Evolutionary conservation across 2,329 filamentous ascomycete species (phyloP).

Genomic region (Epichloe coenophiala): DNA sequence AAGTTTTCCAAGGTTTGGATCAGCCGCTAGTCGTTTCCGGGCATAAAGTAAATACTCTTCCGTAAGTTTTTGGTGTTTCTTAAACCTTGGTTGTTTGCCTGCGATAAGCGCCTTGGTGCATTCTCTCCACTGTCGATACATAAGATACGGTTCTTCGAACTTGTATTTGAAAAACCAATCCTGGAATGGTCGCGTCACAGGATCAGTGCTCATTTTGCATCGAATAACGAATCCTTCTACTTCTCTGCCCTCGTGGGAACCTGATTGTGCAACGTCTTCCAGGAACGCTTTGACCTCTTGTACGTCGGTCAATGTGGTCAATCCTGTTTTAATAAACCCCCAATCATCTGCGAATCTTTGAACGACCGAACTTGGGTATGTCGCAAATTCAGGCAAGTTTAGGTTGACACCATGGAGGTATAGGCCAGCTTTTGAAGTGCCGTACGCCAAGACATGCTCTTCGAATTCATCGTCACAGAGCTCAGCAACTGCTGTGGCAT

Average conservation of each 20-base stretch:
- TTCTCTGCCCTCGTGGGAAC: slow-evolving; percentile 78
- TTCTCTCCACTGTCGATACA: slow-evolving; percentile 98
- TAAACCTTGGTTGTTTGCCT: slow-evolving; percentile 60
- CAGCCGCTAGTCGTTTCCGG: slow-evolving; percentile 53
- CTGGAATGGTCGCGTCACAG: slow-evolving; percentile 41
- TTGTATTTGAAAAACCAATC: slow-evolving; percentile 99
- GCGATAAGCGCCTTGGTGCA: slow-evolving; percentile 82
- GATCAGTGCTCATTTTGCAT: slow-evolving; percentile 54
- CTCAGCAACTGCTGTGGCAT: slow-evolving; percentile 85
- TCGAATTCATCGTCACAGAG: slow-evolving; percentile 94
- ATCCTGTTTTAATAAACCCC: slow-evolving; percentile 85
- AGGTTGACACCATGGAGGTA: slow-evolving; percentile 95
- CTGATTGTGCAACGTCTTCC: slow-evolving; percentile 73
- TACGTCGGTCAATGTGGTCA: slow-evolving; percentile 64
- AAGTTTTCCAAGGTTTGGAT: slow-evolving; percentile 52
- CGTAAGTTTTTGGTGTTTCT: slow-evolving; percentile 81
- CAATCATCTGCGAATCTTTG: slow-evolving; percentile 81
- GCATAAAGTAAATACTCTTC: slow-evolving; percentile 82
- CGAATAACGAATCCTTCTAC: slow-evolving; percentile 95
- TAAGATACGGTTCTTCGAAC: slow-evolving; percentile 95
- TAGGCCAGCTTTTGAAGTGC: slow-evolving; percentile 67
- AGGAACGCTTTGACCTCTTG: slow-evolving; percentile 65
- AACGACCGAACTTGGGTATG: slow-evolving; percentile 70
- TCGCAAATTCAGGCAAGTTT: slow-evolving; percentile 84
- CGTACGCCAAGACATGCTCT: slow-evolving; percentile 90